phyloP scores from a whole-genome alignment of 805 yeast species.

The Candida morakotiae region DNA sequence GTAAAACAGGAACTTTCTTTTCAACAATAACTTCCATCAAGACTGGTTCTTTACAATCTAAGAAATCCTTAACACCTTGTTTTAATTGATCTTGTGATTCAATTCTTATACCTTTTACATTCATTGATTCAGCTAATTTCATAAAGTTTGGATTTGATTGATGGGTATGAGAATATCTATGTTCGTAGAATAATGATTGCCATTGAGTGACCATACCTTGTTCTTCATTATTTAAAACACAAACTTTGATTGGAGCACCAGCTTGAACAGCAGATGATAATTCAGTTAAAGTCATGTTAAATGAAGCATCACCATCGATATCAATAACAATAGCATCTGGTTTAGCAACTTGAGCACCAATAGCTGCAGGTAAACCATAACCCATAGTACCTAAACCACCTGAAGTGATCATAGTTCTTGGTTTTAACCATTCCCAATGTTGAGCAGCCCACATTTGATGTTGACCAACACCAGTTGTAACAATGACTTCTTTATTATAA shows the following conservation, averaged over 20 bases:
- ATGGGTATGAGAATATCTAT: slow-evolving; percentile 97
- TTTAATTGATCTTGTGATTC: slow-evolving; percentile 58
- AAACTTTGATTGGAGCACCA: slow-evolving; percentile 81
- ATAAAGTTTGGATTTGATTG: slow-evolving; percentile 92
- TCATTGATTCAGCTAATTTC: slow-evolving; percentile 93
- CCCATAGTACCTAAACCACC: slow-evolving; percentile 99
- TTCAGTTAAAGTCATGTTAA: slow-evolving; percentile 95
- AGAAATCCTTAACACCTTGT: slow-evolving; percentile 53
- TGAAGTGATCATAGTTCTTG: slow-evolving; percentile 93
- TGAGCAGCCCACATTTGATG: slow-evolving; percentile 99
- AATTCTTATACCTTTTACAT: slow-evolving; percentile 76
- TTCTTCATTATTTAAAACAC: slow-evolving; percentile 93
- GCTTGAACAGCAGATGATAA: slow-evolving; percentile 93
- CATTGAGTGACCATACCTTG: slow-evolving; percentile 99
- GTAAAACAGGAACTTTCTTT: slow-evolving; percentile 92
- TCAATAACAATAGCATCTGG: slow-evolving; percentile 95
- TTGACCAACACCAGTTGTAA: slow-evolving; percentile 98
- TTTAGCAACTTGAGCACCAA: slow-evolving; percentile 95
- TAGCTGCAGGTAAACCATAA: slow-evolving; percentile 94
- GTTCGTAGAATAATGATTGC: slow-evolving; percentile 96
- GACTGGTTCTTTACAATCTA: slow-evolving; percentile 77
- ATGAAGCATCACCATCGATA: slow-evolving; percentile 98
- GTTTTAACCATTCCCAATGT: slow-evolving; percentile 89
- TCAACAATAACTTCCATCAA: slow-evolving; percentile 88
- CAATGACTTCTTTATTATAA: slow-evolving; percentile 69